Conservation (phyloP, 192 early-diverging fungal species). For the Mycoemilia scoparia region DNA sequence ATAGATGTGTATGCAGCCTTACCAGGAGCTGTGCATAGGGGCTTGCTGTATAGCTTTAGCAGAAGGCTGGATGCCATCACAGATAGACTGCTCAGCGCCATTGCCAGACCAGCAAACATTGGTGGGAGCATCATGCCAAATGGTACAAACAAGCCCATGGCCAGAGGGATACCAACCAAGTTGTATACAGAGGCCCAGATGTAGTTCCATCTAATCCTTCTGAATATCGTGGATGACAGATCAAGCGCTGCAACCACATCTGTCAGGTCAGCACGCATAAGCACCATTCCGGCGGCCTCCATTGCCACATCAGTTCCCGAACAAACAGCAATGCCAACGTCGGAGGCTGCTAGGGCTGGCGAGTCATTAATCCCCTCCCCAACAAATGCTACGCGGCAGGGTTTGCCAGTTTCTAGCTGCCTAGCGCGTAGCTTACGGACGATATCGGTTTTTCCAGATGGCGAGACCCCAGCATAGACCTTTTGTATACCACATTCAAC, state of each 20-base stretch:
- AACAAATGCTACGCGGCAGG: conserved; percentile 58
- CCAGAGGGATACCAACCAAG: conserved; percentile 71
- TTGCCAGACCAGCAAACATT: conserved; percentile 83
- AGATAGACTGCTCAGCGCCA: conserved; percentile 80
- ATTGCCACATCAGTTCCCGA: conserved; percentile 91
- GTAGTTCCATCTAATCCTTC: conserved; percentile 70
- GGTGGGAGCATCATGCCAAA: conserved; percentile 72
- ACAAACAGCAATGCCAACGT: conserved; percentile 76
- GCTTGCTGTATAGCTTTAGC: conserved; percentile 49
- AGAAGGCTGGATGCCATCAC: conserved; percentile 79
- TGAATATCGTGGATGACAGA: conserved; percentile 66
- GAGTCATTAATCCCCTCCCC: conserved; percentile 97
- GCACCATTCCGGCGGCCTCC: conserved; percentile 80
- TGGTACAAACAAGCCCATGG: conserved; percentile 81
- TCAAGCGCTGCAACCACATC: conserved; percentile 78
- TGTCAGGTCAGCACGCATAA: conserved; percentile 73
- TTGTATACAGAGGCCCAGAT: conserved; percentile 86
- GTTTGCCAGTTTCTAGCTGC: conserved; percentile 2
- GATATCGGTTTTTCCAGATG: conserved; percentile 70
- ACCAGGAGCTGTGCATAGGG: conserved; percentile 16
- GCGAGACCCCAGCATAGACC: conserved; percentile 79
- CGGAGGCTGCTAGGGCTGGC: conserved; percentile 64
- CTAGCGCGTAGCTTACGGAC: conserved; percentile 32
- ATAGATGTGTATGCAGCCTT: too few species aligned
- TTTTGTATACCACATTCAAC: conserved; percentile 62